Evolutionary conservation across 176 grass and related monocot species (phyloP), one percentile per base, ranked within the genome.

Genomic region (Olyra latifolia): DNA sequence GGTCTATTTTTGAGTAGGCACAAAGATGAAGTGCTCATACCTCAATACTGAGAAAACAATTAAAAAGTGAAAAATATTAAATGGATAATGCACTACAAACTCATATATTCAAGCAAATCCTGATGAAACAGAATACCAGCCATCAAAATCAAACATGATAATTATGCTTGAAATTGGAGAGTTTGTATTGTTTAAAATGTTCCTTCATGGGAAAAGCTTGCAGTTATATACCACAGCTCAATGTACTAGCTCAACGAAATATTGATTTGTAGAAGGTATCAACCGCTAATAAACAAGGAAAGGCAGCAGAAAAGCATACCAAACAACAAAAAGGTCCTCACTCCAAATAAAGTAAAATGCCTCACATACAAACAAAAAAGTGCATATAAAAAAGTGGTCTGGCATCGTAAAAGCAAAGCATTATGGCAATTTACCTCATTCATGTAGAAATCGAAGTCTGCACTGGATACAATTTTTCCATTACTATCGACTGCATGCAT

Each of bases 371-470:
- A 63, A 56, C 2, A 8, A 1, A 66, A 2, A 71, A 41, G 6
- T 6, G 28, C 25, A 48, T 54, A 29, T 1, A 29, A 7, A 23
- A 47, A 57, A 19, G 55, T 69, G 41, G 22, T 22, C 27, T 13
- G 53, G 0, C 24, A 50, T n/a, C 69, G 64, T 0, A 44, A 58
- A 66, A 55, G 16, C 9, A 28, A 56, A 60, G 3, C 4, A 41
- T 45, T 25, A 72, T 70, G 22, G 38, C 52, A 43, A 24, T 58
- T 81, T 88, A 95, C 96, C 91, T 95, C 92, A 66, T 78, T 74
- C 56, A 95, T 91, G 57, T 95, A 99, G 79, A 95, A 95, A 81
- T 99, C 92, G 29, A 95, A 81, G 80, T 99, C 96, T 60, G 92
- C 84, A 84, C 90, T 99, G 19, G 96, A 91, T 64, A 94, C 79